Percentiles rank a stretch among this genome's conserved stretches.
Evolutionary conservation across 116 monocot species (phyloP).

Genomic region (Zostera marina): DNA sequence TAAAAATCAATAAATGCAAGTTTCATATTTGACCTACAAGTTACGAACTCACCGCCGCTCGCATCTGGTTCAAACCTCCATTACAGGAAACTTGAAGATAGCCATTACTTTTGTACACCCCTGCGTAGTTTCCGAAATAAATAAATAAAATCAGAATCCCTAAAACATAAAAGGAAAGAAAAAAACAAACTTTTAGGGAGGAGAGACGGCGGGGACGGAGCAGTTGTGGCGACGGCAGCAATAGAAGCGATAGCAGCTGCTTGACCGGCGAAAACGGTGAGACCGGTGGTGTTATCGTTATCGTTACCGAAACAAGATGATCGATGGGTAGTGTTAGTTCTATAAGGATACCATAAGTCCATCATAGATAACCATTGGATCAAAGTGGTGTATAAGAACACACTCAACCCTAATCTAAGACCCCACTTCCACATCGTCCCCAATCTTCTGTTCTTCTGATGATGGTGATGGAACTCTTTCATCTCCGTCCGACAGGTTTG

Average conservation of each 20-base stretch:
- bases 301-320: slow-evolving; percentile 12
- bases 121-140: slow-evolving; percentile 19
- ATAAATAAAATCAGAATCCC: neutral
- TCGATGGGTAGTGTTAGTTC: too few relatives aligned
- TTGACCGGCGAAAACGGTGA: too few relatives aligned
- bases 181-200: slow-evolving; percentile 36
- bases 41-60: slow-evolving; percentile 57
- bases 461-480: neutral
- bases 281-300: too few relatives aligned
- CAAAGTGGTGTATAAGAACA: slow-evolving; percentile 33
- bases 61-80: slow-evolving; percentile 94
- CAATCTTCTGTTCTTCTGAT: slow-evolving; percentile 1
- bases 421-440: slow-evolving; percentile 22
- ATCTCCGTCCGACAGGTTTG: neutral
- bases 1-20: too few relatives aligned
- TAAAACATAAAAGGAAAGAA: neutral
- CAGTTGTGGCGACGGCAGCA: neutral
- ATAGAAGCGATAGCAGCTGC: neutral
- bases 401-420: slow-evolving; percentile 25
- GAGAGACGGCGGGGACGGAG: slow-evolving; percentile 28
- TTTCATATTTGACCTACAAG: too few relatives aligned
- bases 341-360: slow-evolving; percentile 21
- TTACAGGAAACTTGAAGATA: slow-evolving; percentile 72
- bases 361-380: slow-evolving; percentile 30
- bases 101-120: slow-evolving; percentile 80